Base-by-base conservation (phyloP, 768 basidiomycete species). In the Lactarius pseudohatsudake region DNA sequence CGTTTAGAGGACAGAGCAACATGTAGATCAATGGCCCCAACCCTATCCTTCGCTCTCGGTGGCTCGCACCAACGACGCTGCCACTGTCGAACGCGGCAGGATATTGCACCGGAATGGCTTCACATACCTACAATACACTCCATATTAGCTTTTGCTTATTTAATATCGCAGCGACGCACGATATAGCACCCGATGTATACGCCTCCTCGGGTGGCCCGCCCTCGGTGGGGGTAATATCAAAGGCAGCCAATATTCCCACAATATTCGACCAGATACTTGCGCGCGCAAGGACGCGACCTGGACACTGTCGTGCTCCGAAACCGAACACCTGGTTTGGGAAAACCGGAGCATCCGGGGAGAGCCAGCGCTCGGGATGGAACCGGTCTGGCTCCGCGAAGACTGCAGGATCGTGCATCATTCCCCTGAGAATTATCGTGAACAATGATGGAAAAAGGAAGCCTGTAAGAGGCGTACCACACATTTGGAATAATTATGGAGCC, bases 31-130 rank as follows among this genome's bases (percentile, higher is more conserved):
- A 18, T 0, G 43, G 9, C 8, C 43, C 1, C 43, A 43, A 50
- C n/a, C 22, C 5, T 4, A 50, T 50, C 10, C 47, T 26, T 40
- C 15, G 16, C 38, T 15, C 34, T 18, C 56, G 0, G 56, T 57
- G 18, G 56, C 56, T 8, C n/a, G 30, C 8, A 57, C 50, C 22
- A 53, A 26, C 13, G 26, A 26, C 26, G 50, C 22, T 2, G 47
- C 22, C 3, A n/a, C 13, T 1, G 18, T 18, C 56, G 32, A 57
- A 5, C 56, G 28, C 2, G 56, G 56, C 2, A 9, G 16, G 18
- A 57, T 57, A 22, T 57, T 30, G 34, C 56, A 57, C 16, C 18
- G 30, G 56, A 57, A 57, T 57, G 32, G 56, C 32, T 34, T 20
- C 8, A 57, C 56, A 57, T 57, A 56, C 15, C 55, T 56, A 20